Conservation (phyloP, 139 green algal species). For the Chlamydomonas asymmetrica region DNA sequence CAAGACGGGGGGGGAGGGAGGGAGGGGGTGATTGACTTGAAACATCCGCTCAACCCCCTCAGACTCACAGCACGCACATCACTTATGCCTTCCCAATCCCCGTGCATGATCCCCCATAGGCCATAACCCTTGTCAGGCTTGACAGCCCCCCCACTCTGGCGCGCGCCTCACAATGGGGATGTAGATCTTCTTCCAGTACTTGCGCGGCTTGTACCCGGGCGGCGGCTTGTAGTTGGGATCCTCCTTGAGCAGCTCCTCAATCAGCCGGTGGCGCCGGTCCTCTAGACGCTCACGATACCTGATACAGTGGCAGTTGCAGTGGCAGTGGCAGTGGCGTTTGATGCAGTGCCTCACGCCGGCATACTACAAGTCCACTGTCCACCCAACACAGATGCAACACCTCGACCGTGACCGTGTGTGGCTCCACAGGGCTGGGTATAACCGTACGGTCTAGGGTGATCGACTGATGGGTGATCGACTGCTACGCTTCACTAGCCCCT, state of each 20-base stretch:
- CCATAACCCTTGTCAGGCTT: too few relatives aligned
- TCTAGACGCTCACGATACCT: constrained; percentile 74
- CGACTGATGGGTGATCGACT: neutral
- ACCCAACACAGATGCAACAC: neutral
- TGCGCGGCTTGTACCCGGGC: constrained; percentile 77
- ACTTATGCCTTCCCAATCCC: too few relatives aligned
- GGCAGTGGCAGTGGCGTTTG: neutral
- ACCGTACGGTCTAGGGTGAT: neutral
- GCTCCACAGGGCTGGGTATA: neutral
- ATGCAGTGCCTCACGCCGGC: neutral
- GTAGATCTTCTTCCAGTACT: constrained; percentile 88
- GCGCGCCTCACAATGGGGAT: too few relatives aligned
- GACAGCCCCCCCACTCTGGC: too few relatives aligned
- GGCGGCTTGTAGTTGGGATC: constrained; percentile 86
- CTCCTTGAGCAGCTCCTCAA: constrained; percentile 91
- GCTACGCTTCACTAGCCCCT: neutral
- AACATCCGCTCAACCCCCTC: too few relatives aligned
- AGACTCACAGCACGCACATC: too few relatives aligned
- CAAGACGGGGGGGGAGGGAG: too few relatives aligned
- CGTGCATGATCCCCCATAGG: too few relatives aligned
- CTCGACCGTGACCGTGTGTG: neutral
- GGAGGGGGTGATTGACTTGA: too few relatives aligned
- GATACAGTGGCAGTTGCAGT: too few relatives aligned
- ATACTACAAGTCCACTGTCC: neutral
- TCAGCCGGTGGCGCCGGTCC: constrained; percentile 66